phyloP scores from a whole-genome alignment of 2,329 filamentous ascomycete species.

The Phaeosphaeriaceae sp. region DNA sequence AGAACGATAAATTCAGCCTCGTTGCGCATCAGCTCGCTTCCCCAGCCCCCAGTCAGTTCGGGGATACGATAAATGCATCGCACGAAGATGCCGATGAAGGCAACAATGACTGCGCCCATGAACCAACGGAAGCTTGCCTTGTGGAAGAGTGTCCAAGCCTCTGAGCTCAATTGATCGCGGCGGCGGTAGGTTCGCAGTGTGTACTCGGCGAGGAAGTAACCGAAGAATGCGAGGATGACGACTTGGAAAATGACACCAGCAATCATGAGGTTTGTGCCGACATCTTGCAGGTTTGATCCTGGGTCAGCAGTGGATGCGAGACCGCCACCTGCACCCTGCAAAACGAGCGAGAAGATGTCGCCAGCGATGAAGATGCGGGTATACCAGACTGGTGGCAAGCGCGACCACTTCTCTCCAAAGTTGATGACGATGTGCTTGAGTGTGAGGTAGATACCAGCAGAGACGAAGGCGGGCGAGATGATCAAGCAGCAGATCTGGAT shows the following conservation, averaged over 20 bases:
- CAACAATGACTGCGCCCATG: slow-evolving; percentile 44
- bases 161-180: slow-evolving; percentile 29
- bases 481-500: slow-evolving; percentile 66
- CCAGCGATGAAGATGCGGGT: slow-evolving; percentile 68
- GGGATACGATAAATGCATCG: slow-evolving; percentile 60
- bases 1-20: slow-evolving; percentile 59
- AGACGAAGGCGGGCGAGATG: slow-evolving; percentile 64
- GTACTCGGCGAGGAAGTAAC: slow-evolving; percentile 51
- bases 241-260: slow-evolving; percentile 67
- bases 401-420: slow-evolving; percentile 54
- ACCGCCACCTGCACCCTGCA: slow-evolving; percentile 67
- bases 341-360: slow-evolving; percentile 65
- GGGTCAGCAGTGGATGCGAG: slow-evolving; percentile 61
- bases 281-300: slow-evolving; percentile 48
- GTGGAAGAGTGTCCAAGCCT: slow-evolving; percentile 29
- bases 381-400: slow-evolving; percentile 52
- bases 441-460: slow-evolving; percentile 64
- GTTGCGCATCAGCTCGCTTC: slow-evolving; percentile 56
- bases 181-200: slow-evolving; percentile 38
- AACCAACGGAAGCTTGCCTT: slow-evolving; percentile 40
- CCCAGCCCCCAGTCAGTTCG: slow-evolving; percentile 58
- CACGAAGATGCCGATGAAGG: slow-evolving; percentile 56
- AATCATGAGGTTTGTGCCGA: slow-evolving; percentile 65
- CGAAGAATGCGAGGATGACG: slow-evolving; percentile 59
- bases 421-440: slow-evolving; percentile 65